Conservation (phyloP, 768 basidiomycete species). For the Lactarius evosmus region DNA sequence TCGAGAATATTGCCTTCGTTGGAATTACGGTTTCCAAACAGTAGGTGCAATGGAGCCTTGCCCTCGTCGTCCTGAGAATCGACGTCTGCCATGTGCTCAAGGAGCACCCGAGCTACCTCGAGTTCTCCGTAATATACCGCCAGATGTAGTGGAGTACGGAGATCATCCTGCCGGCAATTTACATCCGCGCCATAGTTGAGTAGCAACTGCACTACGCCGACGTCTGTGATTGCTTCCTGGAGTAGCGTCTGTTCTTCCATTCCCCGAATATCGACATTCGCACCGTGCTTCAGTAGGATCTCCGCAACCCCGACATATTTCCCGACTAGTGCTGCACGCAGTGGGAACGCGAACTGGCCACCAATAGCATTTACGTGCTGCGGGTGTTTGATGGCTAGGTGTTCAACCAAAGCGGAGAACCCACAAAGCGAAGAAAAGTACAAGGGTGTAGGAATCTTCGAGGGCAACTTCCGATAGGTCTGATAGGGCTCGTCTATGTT, state of each 20-base stretch:
- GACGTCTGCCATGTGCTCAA: no score
- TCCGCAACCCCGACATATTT: background rate
- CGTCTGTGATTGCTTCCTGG: background rate
- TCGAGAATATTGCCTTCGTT: no score
- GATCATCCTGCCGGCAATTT: no score
- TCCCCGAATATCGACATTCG: background rate
- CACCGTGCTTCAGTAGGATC: background rate
- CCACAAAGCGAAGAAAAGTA: background rate
- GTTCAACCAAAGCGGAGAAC: background rate
- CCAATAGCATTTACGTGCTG: background rate
- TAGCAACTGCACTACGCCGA: background rate
- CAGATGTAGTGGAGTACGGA: no score
- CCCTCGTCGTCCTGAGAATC: no score
- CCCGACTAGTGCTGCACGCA: background rate
- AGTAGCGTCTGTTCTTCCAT: background rate
- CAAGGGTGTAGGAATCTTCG: background rate
- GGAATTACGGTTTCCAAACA: no score
- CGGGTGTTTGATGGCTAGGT: background rate
- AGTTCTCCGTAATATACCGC: no score
- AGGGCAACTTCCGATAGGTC: background rate
- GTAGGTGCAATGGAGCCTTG: no score
- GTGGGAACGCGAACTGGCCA: fast-evolving
- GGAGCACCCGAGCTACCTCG: no score
- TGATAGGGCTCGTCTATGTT: background rate
- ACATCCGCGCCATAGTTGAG: no score